Conservation (phyloP, 2,329 filamentous ascomycete genomes). For the Ascochyta koolunga region DNA sequence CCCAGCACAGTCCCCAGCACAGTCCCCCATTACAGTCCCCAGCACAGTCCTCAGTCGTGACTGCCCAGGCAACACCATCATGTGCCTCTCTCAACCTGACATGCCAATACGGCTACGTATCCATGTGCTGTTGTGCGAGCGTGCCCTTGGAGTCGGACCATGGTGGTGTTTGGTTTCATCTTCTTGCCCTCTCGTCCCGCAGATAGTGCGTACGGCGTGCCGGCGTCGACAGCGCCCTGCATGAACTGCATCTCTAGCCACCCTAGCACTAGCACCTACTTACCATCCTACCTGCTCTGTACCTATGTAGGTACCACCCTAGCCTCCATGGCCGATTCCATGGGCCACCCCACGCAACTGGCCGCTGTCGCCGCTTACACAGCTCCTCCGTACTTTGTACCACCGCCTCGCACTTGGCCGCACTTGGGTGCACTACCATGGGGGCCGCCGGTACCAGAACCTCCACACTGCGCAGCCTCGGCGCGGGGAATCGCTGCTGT, state of each 20-base stretch:
- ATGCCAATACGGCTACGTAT: too few relatives aligned
- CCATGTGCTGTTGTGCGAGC: background rate
- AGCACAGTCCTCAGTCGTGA: background rate
- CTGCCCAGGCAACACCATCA: slow-evolving; percentile 11
- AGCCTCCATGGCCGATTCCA: background rate
- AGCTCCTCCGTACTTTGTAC: slow-evolving; percentile 1
- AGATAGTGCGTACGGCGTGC: slow-evolving; percentile 15
- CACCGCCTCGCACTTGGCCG: background rate
- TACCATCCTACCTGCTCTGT: too few relatives aligned
- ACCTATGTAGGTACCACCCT: too few relatives aligned
- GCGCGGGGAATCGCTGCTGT: background rate
- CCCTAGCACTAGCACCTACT: too few relatives aligned
- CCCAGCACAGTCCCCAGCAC: background rate
- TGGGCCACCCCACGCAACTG: slow-evolving; percentile 9
- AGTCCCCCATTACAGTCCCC: too few relatives aligned
- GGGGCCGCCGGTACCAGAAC: background rate
- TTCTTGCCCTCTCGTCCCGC: slow-evolving; percentile 4
- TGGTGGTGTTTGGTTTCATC: slow-evolving; percentile 9
- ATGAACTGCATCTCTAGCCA: slow-evolving; percentile 11
- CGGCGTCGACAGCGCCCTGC: slow-evolving; percentile 19
- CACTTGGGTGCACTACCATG: background rate
- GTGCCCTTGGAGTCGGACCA: too few relatives aligned
- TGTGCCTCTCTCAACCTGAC: background rate
- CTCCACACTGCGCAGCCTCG: background rate
- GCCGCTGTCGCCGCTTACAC: slow-evolving; percentile 9